These are phyloP conservation scores for Logfia minima DNA, from an alignment of 129 eudicot species.

Conservation along the genomic window DNA sequence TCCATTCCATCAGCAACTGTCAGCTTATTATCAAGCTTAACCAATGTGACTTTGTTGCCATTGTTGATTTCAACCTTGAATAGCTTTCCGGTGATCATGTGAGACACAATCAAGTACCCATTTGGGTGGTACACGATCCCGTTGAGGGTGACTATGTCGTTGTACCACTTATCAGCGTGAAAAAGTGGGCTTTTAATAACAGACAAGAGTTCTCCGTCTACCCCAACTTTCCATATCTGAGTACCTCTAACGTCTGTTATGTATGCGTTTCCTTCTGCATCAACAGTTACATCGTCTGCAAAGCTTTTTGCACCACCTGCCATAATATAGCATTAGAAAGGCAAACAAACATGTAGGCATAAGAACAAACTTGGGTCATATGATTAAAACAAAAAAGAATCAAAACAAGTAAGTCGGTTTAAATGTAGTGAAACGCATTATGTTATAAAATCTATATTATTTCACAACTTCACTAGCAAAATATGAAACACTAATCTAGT, in stretches of 20 bases:
- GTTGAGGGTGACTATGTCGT: constrained; percentile 58
- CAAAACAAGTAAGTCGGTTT: not conserved
- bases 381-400: not conserved
- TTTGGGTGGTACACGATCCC: constrained; percentile 90
- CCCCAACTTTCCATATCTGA: constrained; percentile 80
- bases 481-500: not conserved
- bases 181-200: constrained; percentile 73
- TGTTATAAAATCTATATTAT: no score
- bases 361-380: not conserved
- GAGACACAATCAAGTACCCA: constrained; percentile 72
- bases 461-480: no score
- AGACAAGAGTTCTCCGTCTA: constrained; percentile 51
- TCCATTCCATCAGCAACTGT: constrained; percentile 72
- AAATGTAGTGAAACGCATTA: no score
- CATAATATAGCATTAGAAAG: no score
- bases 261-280: constrained; percentile 78
- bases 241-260: constrained; percentile 67
- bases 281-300: constrained; percentile 91
- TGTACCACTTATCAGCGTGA: constrained; percentile 67
- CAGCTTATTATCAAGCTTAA: constrained; percentile 45
- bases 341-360: not conserved
- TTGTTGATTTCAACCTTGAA: constrained; percentile 57
- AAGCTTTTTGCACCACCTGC: constrained; percentile 57
- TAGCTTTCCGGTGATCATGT: constrained; percentile 61
- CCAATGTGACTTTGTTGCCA: constrained; percentile 44